Percentiles rank a stretch among this genome's conserved stretches.
phyloP scores from a whole-genome alignment of 1,284 basidiomycete genomes.

The Marasmius tenuissimus region DNA sequence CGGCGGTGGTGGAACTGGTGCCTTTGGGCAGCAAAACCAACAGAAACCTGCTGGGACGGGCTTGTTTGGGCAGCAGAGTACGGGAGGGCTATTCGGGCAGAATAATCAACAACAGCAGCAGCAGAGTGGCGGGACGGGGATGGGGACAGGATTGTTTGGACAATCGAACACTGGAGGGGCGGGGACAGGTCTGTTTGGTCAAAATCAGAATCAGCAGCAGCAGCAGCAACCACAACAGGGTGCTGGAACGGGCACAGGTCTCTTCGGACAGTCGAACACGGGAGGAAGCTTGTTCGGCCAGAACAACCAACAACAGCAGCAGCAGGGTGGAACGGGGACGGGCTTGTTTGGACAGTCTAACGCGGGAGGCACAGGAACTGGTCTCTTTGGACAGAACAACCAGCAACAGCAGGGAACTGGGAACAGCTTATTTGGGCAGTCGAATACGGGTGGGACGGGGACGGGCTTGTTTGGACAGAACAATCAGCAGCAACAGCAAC shows the following conservation, averaged over 20 bases:
- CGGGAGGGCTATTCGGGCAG: constrained; percentile 9
- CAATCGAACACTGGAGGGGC: constrained; percentile 22
- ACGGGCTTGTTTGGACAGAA: constrained; percentile 13
- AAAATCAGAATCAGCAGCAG: constrained; percentile 13
- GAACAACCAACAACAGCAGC: constrained; percentile 18
- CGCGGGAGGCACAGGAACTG: constrained; percentile 3
- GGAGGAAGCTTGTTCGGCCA: too few relatives aligned
- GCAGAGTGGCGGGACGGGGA: constrained; percentile 15
- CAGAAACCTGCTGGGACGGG: constrained; percentile 17
- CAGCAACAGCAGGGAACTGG: constrained; percentile 15
- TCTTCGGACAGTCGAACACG: constrained; percentile 32
- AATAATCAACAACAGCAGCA: constrained; percentile 16
- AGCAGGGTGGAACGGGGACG: constrained; percentile 15
- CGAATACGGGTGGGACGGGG: constrained; percentile 8
- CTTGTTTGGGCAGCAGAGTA: constrained; percentile 20
- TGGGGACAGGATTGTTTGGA: constrained; percentile 26
- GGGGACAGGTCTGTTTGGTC: constrained; percentile 35
- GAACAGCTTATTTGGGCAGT: constrained; percentile 28
- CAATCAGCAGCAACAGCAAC: constrained; percentile 18
- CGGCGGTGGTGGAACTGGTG: constrained; percentile 13
- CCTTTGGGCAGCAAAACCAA: constrained; percentile 29
- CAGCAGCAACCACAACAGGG: constrained; percentile 26
- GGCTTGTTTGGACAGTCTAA: constrained; percentile 31
- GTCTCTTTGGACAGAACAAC: constrained; percentile 18
- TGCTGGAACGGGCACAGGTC: constrained; percentile 21